These are phyloP conservation scores for Macrotyloma uniflorum DNA, from an alignment of 306 rosid species.

Conservation along the genomic window DNA sequence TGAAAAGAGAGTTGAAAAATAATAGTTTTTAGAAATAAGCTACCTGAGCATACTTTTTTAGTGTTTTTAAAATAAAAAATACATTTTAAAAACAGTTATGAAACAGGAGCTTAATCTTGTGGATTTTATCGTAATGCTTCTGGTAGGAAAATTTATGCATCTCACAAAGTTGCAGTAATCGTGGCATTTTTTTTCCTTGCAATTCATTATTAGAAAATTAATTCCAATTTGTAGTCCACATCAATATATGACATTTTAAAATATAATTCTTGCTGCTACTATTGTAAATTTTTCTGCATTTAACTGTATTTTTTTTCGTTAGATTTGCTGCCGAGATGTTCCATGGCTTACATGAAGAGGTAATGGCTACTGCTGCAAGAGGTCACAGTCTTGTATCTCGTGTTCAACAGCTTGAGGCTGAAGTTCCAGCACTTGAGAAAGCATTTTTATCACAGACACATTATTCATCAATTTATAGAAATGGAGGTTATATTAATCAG, in stretches of 20 bases:
- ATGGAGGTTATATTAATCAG: slow-evolving; percentile 62
- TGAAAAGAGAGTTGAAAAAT: background rate
- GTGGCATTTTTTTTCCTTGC: background rate
- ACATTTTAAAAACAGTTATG: background rate
- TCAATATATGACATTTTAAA: background rate
- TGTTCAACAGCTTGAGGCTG: slow-evolving; percentile 95
- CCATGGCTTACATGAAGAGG: slow-evolving; percentile 96
- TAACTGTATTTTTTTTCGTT: slow-evolving; percentile 31
- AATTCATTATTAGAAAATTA: background rate
- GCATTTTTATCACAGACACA: slow-evolving; percentile 69
- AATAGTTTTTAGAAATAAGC: background rate
- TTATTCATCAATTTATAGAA: slow-evolving; percentile 63
- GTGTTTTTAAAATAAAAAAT: background rate
- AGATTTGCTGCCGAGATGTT: slow-evolving; percentile 99
- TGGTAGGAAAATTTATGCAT: background rate
- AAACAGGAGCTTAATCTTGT: background rate
- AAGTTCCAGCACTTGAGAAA: slow-evolving; percentile 88
- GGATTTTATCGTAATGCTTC: slow-evolving; percentile 23
- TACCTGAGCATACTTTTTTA: background rate
- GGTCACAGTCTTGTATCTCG: slow-evolving; percentile 85
- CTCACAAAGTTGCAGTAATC: background rate
- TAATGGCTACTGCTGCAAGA: slow-evolving; percentile 83
- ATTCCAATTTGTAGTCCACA: background rate
- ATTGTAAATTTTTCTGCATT: slow-evolving; percentile 15
- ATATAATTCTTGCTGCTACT: background rate